Base-by-base conservation (phyloP, 2,329 filamentous ascomycete species). In the Pezizomycotina sp. region DNA sequence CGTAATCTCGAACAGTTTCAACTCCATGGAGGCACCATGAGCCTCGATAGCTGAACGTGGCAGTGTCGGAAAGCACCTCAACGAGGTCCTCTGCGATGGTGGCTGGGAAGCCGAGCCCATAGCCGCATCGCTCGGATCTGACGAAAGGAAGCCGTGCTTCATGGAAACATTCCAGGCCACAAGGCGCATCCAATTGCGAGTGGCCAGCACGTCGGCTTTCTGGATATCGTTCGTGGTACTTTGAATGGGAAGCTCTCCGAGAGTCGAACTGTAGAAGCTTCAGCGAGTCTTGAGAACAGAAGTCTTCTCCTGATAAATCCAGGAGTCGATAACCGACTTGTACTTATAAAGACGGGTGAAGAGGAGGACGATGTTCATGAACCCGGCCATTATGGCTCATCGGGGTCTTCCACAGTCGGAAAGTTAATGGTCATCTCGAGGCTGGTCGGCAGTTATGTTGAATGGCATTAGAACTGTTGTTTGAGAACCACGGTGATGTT, bases 271-370 rank as follows among this genome's bases (percentile, higher is more conserved):
- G 40, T 6, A 43, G 40, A 13, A 35, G 40, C 10, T 35, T 13
- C 3, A 43, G 27, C 7, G 20, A 36, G 12, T 43, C 34, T 6
- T 38, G 12, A n/a, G n/a, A n/a, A n/a, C n/a, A n/a, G n/a, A n/a
- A n/a, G n/a, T n/a, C n/a, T n/a, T n/a, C n/a, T n/a, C n/a, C n/a
- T n/a, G n/a, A 9, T 34, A 43, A 13, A 36, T 43, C 40, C 40
- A 43, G 15, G 40, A 34, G 21, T 43, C 40, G 12, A 43, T 43
- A 6, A 43, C 35, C 16, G 40, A 43, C 33, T 43, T 43, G 15
- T 43, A 31, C n/a, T n/a, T n/a, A n/a, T n/a, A n/a, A 30, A 43
- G 38, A 16, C 38, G 38, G 16, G 40, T 32, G 19, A 43, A 43
- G 4, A 43, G 27, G 13, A 34, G 38, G 9, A 36, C 40, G 2